Conservation (phyloP, 2,329 filamentous ascomycete species). For the Talaromyces islandicus region DNA sequence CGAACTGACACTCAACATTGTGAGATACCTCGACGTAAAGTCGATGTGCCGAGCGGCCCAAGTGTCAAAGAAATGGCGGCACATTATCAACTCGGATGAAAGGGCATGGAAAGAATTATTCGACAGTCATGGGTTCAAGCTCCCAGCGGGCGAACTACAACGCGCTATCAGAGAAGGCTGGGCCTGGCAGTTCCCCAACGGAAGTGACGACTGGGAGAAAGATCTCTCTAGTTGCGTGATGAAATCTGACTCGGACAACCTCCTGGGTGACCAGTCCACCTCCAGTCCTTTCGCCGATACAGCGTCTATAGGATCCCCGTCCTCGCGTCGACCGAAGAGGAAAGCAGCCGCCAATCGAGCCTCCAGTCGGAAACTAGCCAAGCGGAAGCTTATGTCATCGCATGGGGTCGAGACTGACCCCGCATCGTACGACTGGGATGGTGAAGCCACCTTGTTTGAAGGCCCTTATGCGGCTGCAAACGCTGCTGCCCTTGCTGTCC, state of each 20-base stretch:
- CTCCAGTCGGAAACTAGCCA: slow-evolving; percentile 49
- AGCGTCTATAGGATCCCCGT: slow-evolving; percentile 16
- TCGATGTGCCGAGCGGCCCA: slow-evolving; percentile 87
- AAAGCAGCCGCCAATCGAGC: slow-evolving; percentile 42
- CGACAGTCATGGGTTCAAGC: slow-evolving; percentile 71
- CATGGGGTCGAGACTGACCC: slow-evolving; percentile 26
- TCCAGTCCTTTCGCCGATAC: slow-evolving; percentile 20
- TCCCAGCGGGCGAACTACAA: slow-evolving; percentile 76
- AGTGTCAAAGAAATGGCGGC: slow-evolving; percentile 90
- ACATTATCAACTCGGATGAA: slow-evolving; percentile 86
- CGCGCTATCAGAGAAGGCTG: slow-evolving; percentile 85
- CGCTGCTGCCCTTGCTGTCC: slow-evolving; percentile 74
- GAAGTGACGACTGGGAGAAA: slow-evolving; percentile 67
- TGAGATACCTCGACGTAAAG: slow-evolving; percentile 76
- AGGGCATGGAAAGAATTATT: slow-evolving; percentile 93
- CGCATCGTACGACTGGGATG: slow-evolving; percentile 40
- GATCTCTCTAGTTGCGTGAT: slow-evolving; percentile 54
- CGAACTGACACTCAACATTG: slow-evolving; percentile 80
- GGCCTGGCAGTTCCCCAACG: slow-evolving; percentile 91
- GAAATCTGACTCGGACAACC: slow-evolving; percentile 33
- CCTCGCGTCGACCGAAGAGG: slow-evolving; percentile 37
- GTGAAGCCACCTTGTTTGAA: slow-evolving; percentile 53
- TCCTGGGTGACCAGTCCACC: slow-evolving; percentile 14
- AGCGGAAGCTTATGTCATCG: slow-evolving; percentile 46
- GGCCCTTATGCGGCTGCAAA: slow-evolving; percentile 79